phyloP scores from a whole-genome alignment of 306 rosid species.

The Malus sieversii region DNA sequence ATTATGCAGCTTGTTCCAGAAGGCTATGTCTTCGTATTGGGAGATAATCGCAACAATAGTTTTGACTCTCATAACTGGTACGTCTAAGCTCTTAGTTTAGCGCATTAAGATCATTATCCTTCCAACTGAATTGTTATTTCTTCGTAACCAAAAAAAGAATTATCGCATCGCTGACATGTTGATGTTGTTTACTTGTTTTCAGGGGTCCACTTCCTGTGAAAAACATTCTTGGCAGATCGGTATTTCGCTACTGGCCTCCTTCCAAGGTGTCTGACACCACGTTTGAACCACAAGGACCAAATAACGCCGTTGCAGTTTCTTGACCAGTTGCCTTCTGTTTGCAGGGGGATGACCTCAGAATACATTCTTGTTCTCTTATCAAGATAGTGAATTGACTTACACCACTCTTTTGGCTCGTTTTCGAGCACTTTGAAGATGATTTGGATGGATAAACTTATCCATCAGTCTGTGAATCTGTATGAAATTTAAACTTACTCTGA shows the following conservation, averaged over 20 bases:
- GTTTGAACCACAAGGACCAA: constrained; percentile 20
- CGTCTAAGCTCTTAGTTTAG: constrained; percentile 10
- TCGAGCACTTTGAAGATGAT: constrained; percentile 21
- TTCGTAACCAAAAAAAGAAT: background rate
- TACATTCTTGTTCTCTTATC: constrained; percentile 15
- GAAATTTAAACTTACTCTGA: background rate
- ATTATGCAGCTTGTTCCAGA: constrained; percentile 78
- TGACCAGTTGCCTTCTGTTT: constrained; percentile 31
- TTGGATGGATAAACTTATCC: constrained; percentile 28
- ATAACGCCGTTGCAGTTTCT: constrained; percentile 43
- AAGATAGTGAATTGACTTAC: constrained; percentile 4
- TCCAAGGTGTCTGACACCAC: constrained; percentile 46
- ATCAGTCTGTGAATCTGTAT: constrained; percentile 24
- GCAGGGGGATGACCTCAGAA: constrained; percentile 19
- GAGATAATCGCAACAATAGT: constrained; percentile 93
- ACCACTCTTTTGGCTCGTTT: constrained; percentile 18
- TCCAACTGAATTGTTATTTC: background rate
- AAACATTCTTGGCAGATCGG: constrained; percentile 85
- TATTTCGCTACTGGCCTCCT: constrained; percentile 95
- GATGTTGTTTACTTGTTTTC: constrained; percentile 17
- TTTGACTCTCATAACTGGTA: constrained; percentile 96
- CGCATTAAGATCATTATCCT: background rate
- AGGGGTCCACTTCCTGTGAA: constrained; percentile 97
- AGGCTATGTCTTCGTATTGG: constrained; percentile 90
- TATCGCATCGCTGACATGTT: constrained; percentile 7